phyloP scores from a whole-genome alignment of 2,329 filamentous ascomycete genomes.

The Colletotrichum higginsianum region DNA sequence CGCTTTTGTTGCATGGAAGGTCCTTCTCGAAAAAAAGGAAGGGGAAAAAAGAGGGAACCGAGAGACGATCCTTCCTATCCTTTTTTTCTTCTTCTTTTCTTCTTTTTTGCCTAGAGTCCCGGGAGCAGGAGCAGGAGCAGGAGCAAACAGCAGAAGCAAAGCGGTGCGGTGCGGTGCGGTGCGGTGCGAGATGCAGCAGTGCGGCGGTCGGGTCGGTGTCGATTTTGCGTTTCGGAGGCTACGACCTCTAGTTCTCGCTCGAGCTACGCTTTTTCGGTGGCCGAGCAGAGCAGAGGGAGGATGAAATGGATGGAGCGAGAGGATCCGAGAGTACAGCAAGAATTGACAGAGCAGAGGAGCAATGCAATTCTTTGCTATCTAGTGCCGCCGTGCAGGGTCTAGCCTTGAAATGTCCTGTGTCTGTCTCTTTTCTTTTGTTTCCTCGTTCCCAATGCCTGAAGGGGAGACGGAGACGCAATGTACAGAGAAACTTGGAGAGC shows the following conservation, averaged over 20 bases:
- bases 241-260: conserved; percentile 37
- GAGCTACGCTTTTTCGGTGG: conserved; percentile 41
- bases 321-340: conserved; percentile 38
- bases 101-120: neutral
- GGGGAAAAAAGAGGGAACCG: conserved; percentile 1
- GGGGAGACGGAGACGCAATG: conserved; percentile 11
- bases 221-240: conserved; percentile 36
- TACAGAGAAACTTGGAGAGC: conserved; percentile 12
- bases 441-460: conserved; percentile 21
- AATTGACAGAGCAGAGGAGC: conserved; percentile 21
- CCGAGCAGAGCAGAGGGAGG: conserved; percentile 33
- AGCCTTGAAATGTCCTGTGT: conserved; percentile 13
- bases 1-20: conserved; percentile 40
- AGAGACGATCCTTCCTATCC: conserved; percentile 2
- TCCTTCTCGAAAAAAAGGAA: conserved; percentile 4
- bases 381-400: conserved; percentile 14
- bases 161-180: conserved; percentile 22
- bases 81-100: too few species aligned
- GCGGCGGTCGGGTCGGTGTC: conserved; percentile 31
- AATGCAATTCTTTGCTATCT: conserved; percentile 14
- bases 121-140: conserved; percentile 27
- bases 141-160: conserved; percentile 26
- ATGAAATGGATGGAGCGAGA: conserved; percentile 5
- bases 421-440: conserved; percentile 16
- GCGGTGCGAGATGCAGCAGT: conserved; percentile 37